A percentile compares a stretch with the other conserved stretches of the same genome.
These are phyloP conservation scores for Anisodus acutangulus DNA, from an alignment of 257 asterid species.

Conservation along the genomic window DNA sequence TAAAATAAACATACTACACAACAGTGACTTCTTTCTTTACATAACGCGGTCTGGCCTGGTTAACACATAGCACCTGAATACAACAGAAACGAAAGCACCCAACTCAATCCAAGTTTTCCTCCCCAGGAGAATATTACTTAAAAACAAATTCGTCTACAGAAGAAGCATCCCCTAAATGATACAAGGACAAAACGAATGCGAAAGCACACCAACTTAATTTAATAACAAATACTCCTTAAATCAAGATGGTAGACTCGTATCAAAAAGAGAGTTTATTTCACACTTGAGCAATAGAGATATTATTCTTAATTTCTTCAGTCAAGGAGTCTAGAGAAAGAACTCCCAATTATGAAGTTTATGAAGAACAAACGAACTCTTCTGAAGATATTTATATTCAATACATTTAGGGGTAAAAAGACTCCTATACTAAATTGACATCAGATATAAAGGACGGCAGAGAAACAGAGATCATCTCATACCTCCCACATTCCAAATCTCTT, in stretches of 20 bases:
- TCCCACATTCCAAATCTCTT: slow-evolving; percentile 63
- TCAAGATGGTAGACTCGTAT: not conserved
- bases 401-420: not conserved
- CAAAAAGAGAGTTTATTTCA: not conserved
- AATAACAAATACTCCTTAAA: not conserved
- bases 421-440: slow-evolving; percentile 21
- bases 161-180: not conserved
- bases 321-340: not conserved
- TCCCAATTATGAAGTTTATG: not conserved
- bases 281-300: not conserved
- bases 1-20: not conserved
- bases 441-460: slow-evolving; percentile 47
- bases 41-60: not conserved
- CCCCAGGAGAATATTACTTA: not conserved
- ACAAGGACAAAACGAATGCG: not conserved
- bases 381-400: not conserved
- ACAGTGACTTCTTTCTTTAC: not conserved
- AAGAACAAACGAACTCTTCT: not conserved
- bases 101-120: not conserved
- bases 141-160: not conserved
- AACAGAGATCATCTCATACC: slow-evolving; percentile 60
- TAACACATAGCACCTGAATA: not conserved
- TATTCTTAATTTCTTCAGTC: not conserved
- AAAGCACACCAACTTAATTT: not conserved
- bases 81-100: not conserved